Conservation (phyloP, 2,329 filamentous ascomycete species). For the Neoascochyta sp. region DNA sequence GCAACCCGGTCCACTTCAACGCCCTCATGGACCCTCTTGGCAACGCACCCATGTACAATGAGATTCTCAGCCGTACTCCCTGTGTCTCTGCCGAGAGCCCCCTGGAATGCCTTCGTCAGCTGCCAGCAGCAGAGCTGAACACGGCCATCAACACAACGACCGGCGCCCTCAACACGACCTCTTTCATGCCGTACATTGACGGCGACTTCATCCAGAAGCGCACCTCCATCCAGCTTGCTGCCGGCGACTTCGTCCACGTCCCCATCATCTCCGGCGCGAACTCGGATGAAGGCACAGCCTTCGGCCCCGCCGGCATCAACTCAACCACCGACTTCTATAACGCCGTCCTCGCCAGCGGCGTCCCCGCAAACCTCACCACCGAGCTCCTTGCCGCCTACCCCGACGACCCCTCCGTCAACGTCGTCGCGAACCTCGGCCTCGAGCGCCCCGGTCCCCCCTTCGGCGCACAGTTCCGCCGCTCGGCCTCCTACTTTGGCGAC, state of each 20-base stretch:
- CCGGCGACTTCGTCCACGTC: slow-evolving; percentile 60
- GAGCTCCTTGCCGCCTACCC: slow-evolving; percentile 30
- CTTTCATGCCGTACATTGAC: slow-evolving; percentile 49
- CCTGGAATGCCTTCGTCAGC: slow-evolving; percentile 52
- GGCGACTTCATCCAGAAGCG: slow-evolving; percentile 54
- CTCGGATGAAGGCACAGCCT: slow-evolving; percentile 61
- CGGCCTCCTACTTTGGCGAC: slow-evolving; percentile 53
- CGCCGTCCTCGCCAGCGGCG: slow-evolving; percentile 33
- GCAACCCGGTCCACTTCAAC: slow-evolving; percentile 37
- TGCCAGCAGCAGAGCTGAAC: slow-evolving; percentile 59
- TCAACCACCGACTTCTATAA: slow-evolving; percentile 52
- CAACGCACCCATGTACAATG: slow-evolving; percentile 17
- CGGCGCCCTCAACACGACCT: slow-evolving; percentile 19
- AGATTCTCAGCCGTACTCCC: slow-evolving; percentile 16
- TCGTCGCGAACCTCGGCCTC: slow-evolving; percentile 21
- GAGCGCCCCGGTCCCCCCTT: slow-evolving; percentile 14
- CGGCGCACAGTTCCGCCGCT: slow-evolving; percentile 51
- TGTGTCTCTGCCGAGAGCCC: slow-evolving; percentile 25
- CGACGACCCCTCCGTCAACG: slow-evolving; percentile 24
- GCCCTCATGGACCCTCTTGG: slow-evolving; percentile 15
- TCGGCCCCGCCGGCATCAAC: slow-evolving; percentile 53
- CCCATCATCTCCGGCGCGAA: slow-evolving; percentile 63
- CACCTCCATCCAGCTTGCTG: slow-evolving; percentile 52
- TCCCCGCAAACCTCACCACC: slow-evolving; percentile 20
- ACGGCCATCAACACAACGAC: slow-evolving; percentile 47